phyloP scores from a whole-genome alignment of 2,329 filamentous ascomycete species.

The Colletotrichum tanaceti region DNA sequence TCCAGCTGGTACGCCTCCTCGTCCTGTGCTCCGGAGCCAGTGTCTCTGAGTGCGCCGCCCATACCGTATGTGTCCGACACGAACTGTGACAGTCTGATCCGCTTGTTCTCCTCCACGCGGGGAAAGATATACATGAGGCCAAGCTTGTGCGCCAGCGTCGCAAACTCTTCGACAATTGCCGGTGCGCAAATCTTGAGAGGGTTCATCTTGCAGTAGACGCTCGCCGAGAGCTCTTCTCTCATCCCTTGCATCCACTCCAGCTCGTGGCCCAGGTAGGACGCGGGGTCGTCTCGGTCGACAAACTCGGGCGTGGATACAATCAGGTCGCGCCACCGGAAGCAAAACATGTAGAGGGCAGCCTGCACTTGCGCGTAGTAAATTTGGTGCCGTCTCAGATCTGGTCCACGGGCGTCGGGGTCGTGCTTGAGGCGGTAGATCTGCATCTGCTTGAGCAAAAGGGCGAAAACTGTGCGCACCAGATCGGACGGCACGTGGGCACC shows the following conservation, averaged over 20 bases:
- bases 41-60: slow-evolving; percentile 65
- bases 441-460: slow-evolving; percentile 81
- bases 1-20: slow-evolving; percentile 88
- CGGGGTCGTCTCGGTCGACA: slow-evolving; percentile 71
- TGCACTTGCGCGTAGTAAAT: slow-evolving; percentile 91
- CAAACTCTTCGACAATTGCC: slow-evolving; percentile 90
- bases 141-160: slow-evolving; percentile 85
- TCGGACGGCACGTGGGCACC: slow-evolving; percentile 82
- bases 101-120: slow-evolving; percentile 91
- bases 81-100: slow-evolving; percentile 81
- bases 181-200: slow-evolving; percentile 95
- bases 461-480: slow-evolving; percentile 85
- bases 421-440: slow-evolving; percentile 79
- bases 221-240: slow-evolving; percentile 77
- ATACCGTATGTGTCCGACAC: slow-evolving; percentile 67
- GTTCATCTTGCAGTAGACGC: slow-evolving; percentile 90
- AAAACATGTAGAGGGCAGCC: slow-evolving; percentile 93
- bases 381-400: slow-evolving; percentile 84
- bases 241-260: slow-evolving; percentile 82
- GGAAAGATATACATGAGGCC: slow-evolving; percentile 91
- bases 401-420: slow-evolving; percentile 80
- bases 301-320: slow-evolving; percentile 71
- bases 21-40: slow-evolving; percentile 66
- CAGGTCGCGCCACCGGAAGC: slow-evolving; percentile 96
- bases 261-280: slow-evolving; percentile 74